Conservation (phyloP, 225 moss, liverwort and hornwort species). For the Rhytidiadelphus loreus region DNA sequence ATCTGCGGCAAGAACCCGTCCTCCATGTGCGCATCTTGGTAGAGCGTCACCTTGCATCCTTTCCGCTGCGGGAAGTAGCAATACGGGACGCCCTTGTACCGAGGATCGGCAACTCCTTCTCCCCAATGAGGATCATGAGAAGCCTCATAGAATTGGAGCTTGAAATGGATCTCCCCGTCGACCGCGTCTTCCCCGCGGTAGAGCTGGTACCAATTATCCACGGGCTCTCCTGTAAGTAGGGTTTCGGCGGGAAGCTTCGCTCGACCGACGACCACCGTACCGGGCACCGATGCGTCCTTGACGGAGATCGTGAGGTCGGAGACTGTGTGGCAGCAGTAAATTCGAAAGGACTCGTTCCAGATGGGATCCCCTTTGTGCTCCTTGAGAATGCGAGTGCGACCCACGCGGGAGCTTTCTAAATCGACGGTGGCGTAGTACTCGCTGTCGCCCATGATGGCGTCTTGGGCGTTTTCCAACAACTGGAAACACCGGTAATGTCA, state of each 20-base stretch:
- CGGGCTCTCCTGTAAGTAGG: constrained; percentile 26
- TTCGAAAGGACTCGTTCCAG: constrained; percentile 83
- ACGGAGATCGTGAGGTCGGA: constrained; percentile 42
- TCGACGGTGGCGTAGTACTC: constrained; percentile 79
- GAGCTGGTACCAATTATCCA: constrained; percentile 68
- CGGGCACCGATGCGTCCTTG: constrained; percentile 47
- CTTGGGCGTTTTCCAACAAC: neutral
- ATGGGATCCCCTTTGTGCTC: constrained; percentile 23
- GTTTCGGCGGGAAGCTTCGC: constrained; percentile 37
- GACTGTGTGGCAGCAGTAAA: constrained; percentile 70
- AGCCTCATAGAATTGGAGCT: constrained; percentile 51
- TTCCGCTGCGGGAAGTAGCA: constrained; percentile 71
- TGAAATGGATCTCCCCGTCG: constrained; percentile 43
- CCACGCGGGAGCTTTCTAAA: constrained; percentile 48
- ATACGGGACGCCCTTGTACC: constrained; percentile 59
- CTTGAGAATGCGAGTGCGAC: constrained; percentile 70
- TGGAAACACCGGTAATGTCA: neutral
- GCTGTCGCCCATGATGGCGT: constrained; percentile 15
- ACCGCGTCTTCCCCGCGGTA: constrained; percentile 32
- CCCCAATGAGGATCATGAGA: constrained; percentile 61
- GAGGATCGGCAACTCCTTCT: constrained; percentile 31
- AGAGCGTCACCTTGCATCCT: constrained; percentile 71
- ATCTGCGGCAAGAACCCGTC: constrained; percentile 68
- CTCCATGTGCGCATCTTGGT: constrained; percentile 77
- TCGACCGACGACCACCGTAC: constrained; percentile 65